A percentile compares a stretch with the other conserved stretches of the same genome.
phyloP scores from a whole-genome alignment of 2,329 filamentous ascomycete species.

The Colletotrichum sp. region DNA sequence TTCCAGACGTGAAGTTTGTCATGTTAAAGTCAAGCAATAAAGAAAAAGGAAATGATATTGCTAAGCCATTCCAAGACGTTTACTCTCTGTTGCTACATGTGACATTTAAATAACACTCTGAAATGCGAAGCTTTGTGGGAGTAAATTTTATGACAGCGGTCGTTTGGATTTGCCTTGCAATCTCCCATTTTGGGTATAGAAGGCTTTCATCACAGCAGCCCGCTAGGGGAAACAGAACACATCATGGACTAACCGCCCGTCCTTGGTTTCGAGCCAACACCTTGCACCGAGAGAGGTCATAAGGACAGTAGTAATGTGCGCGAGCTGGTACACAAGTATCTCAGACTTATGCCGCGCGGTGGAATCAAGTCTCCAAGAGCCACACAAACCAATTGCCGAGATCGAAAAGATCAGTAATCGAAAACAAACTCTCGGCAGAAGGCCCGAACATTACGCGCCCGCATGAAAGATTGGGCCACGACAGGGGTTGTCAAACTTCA shows the following conservation, averaged over 20 bases:
- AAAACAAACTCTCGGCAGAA: not conserved
- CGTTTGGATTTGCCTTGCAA: not conserved
- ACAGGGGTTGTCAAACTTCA: not conserved
- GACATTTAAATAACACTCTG: not conserved
- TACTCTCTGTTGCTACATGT: not conserved
- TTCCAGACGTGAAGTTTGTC: too few relatives aligned
- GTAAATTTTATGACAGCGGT: not conserved
- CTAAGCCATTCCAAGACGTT: not conserved
- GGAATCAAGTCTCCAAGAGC: too few relatives aligned
- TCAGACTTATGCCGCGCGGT: too few relatives aligned
- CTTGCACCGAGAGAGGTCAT: not conserved
- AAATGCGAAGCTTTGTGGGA: not conserved
- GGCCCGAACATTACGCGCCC: not conserved
- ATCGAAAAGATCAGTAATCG: not conserved
- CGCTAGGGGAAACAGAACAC: not conserved
- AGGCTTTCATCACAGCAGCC: not conserved
- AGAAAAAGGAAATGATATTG: not conserved
- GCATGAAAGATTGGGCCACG: not conserved
- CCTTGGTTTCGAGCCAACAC: not conserved
- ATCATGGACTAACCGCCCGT: not conserved
- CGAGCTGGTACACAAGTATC: too few relatives aligned
- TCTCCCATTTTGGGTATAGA: not conserved
- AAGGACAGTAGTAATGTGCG: too few relatives aligned
- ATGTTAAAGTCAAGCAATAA: too few relatives aligned
- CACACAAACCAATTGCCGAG: too few relatives aligned